Evolutionary conservation across 1,139 yeast species (phyloP), one percentile per base, ranked within the genome.

Genomic region (Eremothecium gossypii): DNA sequence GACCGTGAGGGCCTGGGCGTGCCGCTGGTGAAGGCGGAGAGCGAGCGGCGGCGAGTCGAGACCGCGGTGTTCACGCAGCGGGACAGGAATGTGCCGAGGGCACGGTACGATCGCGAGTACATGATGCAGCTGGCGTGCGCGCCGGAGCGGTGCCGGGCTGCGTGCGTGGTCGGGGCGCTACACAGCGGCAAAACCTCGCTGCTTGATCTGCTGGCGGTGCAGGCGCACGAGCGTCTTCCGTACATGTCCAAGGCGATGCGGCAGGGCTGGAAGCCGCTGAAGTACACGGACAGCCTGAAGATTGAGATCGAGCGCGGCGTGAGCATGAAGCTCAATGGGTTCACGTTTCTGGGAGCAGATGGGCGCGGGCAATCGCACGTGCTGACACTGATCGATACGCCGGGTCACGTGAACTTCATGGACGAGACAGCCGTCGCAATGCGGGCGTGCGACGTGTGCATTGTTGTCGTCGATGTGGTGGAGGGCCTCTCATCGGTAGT

Each of bases 181-280:
- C 85, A 85, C 53, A 77, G 84, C n/a, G 98, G 99, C 2, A 91
- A 93, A 63, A 83, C 97, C 0, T 70, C 86, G 0, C 63, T 89
- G 1, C 50, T 84, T n/a, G 96, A 87, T 57, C 62, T 75, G 64
- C 61, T 89, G 28, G 76, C 86, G 0, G 51, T 66, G 4, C 77
- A 79, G 42, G 78, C 94, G 0, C 95, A 86, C 57, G 56, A 57
- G n/a, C 50, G 64, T 4, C 49, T 71, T 7, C 58, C 63, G 4
- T 57, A 62, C 10, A 45, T 58, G 4, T 57, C 50, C 47, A 57
- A 41, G 11, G 50, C 50, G 50, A 61, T 46, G 39, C 60, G 47
- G 63, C 46, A 54, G 27, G 64, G 64, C 1, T 60, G 64, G 64
- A 54, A 46, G 35, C 57, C 49, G 35, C 43, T 58, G 35, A 52